A percentile compares a stretch with the other conserved stretches of the same genome.
phyloP scores from a whole-genome alignment of 208 protist genomes.

The Trypanosoma cruzi region DNA sequence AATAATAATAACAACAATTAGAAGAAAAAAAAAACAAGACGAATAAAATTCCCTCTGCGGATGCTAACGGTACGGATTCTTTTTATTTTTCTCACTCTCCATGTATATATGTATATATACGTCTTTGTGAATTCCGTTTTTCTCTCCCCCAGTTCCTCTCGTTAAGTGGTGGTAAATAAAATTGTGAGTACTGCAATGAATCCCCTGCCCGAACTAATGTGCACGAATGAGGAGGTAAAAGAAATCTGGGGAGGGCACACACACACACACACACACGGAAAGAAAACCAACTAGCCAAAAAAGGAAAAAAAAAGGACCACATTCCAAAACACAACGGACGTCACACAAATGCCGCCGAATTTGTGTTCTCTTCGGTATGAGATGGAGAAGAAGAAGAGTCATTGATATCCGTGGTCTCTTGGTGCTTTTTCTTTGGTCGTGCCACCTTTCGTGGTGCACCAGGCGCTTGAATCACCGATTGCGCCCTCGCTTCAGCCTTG shows the following conservation, averaged over 20 bases:
- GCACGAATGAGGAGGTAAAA: not conserved
- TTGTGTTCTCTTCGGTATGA: not conserved
- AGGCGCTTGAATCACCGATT: conserved; percentile 40
- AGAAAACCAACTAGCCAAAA: not conserved
- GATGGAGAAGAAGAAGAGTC: not conserved
- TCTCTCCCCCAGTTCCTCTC: not conserved
- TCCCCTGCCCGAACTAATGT: not conserved
- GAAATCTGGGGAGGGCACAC: not conserved
- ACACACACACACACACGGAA: not conserved
- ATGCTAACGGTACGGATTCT: too few species aligned
- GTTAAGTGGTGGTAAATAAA: too few species aligned
- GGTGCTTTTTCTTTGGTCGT: conserved; percentile 31
- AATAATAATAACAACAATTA: too few species aligned
- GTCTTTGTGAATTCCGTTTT: not conserved
- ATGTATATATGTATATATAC: conserved; percentile 25
- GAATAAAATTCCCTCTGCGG: too few species aligned
- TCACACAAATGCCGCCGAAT: not conserved
- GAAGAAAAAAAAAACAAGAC: conserved; percentile 14
- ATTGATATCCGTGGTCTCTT: conserved; percentile 6
- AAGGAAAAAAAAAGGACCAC: too few species aligned
- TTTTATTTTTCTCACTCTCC: conserved; percentile 20
- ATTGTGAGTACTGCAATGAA: not conserved
- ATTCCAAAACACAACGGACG: not conserved
- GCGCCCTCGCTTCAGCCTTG: conserved; percentile 1
- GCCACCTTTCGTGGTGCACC: conserved; percentile 58